Percentiles rank a stretch among this genome's conserved stretches.
Evolutionary conservation across 768 basidiomycete species (phyloP).

Genomic region (Podaxis sp.): DNA sequence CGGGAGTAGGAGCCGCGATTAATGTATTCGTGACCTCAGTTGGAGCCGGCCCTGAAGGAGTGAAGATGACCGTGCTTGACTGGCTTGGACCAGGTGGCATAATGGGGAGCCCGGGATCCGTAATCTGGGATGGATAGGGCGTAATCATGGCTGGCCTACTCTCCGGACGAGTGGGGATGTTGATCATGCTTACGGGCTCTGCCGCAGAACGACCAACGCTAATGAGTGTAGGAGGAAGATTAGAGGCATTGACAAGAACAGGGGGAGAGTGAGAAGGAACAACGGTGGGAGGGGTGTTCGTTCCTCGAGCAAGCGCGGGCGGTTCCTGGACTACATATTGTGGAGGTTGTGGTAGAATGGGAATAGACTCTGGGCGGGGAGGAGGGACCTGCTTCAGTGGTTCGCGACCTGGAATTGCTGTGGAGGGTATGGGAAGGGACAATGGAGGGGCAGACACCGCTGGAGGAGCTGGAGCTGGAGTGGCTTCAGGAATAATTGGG

Average conservation of each 20-base stretch:
- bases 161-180: background rate
- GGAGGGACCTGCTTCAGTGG: background rate
- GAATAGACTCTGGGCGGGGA: background rate
- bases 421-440: constrained; percentile 8
- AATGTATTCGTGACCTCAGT: background rate
- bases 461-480: background rate
- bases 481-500: background rate
- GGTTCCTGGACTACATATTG: background rate
- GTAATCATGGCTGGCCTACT: background rate
- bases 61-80: constrained; percentile 4
- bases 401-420: constrained; percentile 3
- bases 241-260: constrained; percentile 1
- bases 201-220: constrained; percentile 2
- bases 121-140: constrained; percentile 1
- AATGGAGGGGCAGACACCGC: background rate
- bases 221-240: background rate
- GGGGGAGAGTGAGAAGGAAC: constrained; percentile 2
- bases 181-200: background rate
- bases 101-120: background rate
- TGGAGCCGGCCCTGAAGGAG: background rate
- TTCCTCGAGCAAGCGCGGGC: background rate
- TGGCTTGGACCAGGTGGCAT: constrained; percentile 5
- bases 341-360: background rate
- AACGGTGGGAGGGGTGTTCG: background rate
- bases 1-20: background rate